Conservation (phyloP, 257 asterid genomes). For the Agastache rugosa region DNA sequence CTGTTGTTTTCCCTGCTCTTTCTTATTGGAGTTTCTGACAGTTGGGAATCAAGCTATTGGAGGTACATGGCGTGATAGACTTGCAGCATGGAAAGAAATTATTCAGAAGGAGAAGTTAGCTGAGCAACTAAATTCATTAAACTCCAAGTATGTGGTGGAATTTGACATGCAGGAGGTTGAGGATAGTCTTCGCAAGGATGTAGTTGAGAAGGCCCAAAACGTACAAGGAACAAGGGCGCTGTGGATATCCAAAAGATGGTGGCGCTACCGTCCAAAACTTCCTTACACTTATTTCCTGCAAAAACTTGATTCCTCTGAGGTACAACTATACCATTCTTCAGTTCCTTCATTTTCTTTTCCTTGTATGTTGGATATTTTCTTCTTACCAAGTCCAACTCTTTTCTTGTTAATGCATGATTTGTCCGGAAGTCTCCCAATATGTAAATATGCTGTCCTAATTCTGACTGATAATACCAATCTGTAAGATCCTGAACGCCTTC, state of each 20-base stretch:
- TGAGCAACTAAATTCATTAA: conserved; percentile 67
- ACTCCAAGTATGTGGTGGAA: conserved; percentile 86
- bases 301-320: conserved; percentile 97
- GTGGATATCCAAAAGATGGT: conserved; percentile 99
- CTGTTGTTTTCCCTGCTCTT: conserved; percentile 30
- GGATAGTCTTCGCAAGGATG: conserved; percentile 87
- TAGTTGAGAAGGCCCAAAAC: conserved; percentile 68
- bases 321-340: conserved; percentile 36
- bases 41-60: conserved; percentile 57
- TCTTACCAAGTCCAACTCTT: conserved; percentile 2
- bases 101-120: conserved; percentile 76
- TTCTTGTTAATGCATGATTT: conserved; percentile 7
- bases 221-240: conserved; percentile 77
- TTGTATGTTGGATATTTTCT: conserved; percentile 9
- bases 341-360: conserved; percentile 23
- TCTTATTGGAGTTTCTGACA: conserved; percentile 40
- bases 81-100: conserved; percentile 78
- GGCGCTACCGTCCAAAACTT: conserved; percentile 98
- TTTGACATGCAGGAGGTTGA: conserved; percentile 98
- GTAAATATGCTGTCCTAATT: conserved; percentile 11
- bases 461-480: conserved; percentile 12
- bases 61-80: conserved; percentile 90
- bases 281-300: conserved; percentile 95
- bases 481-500: conserved; percentile 16
- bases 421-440: neutral